Percentiles rank a stretch among this genome's conserved stretches.
Conservation (phyloP, 371 early-diverging fungal genomes). For the Furculomyces boomerangus region DNA sequence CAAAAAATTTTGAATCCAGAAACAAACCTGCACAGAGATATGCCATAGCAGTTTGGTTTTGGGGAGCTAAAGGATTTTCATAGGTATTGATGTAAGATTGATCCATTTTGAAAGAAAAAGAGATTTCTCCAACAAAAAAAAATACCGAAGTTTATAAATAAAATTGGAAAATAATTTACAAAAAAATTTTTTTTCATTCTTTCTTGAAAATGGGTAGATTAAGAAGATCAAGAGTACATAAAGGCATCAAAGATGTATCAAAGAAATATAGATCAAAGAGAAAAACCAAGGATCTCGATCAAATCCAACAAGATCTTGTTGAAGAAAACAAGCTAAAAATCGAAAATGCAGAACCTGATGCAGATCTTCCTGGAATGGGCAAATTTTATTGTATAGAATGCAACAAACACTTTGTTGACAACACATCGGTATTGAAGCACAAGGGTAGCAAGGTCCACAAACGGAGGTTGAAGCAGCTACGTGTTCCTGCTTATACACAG, state of each 20-base stretch:
- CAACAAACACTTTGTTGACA: constrained; percentile 28
- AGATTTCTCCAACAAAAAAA: too few species aligned
- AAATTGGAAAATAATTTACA: too few species aligned
- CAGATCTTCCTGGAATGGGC: constrained; percentile 78
- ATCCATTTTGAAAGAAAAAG: too few species aligned
- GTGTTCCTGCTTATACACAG: constrained; percentile 73
- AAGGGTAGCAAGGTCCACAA: constrained; percentile 53
- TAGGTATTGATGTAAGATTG: too few species aligned
- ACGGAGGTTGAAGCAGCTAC: constrained; percentile 50
- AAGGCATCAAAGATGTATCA: constrained; percentile 32
- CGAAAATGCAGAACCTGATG: constrained; percentile 41
- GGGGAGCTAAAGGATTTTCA: too few species aligned
- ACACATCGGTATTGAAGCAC: constrained; percentile 30
- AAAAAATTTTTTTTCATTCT: too few species aligned
- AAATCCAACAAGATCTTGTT: constrained; percentile 66
- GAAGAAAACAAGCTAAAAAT: constrained; percentile 44
- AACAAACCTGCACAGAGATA: too few species aligned
- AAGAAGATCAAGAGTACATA: constrained; percentile 49
- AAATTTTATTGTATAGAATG: constrained; percentile 80
- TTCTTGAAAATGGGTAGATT: constrained; percentile 38
- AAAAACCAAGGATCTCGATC: constrained; percentile 72
- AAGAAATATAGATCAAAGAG: constrained; percentile 26
- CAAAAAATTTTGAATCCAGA: too few species aligned
- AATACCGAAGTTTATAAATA: too few species aligned
- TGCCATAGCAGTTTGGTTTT: too few species aligned